Base-by-base conservation (phyloP, 2,329 filamentous ascomycete genomes). In the Didymosphaeria variabile region DNA sequence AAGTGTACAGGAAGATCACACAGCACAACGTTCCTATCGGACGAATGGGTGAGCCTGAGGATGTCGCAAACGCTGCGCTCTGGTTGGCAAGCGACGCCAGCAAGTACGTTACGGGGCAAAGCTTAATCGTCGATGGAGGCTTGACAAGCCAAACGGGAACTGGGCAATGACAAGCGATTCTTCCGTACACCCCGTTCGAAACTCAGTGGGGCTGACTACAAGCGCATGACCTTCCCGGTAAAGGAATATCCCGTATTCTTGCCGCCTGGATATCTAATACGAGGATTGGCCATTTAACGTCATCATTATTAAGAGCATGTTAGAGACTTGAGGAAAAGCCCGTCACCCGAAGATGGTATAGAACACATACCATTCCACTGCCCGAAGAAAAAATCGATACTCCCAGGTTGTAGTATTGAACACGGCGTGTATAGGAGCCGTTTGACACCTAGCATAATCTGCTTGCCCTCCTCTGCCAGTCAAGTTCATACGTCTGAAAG, bases 81-180 rank as follows among this genome's bases (percentile, higher is more conserved):
- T 79, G 76, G 55, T 63, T 79, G 13, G 71, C 62, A 0, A 70
- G 65, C 36, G 68, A 72, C 31, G 70, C 72, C 36, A 68, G 72
- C 2, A 59, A 62, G 10, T 77, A 76, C 60, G 70, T 78, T 6
- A 77, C 71, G 2, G 74, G 74, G 0, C 72, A 76, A 57, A 65
- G 72, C 45, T 50, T 79, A 3, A 68, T 78, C 5, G 71, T 79
- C n/a, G 77, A 78, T 68, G 76, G 77, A 21, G 74, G 72, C 0
- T 69, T 79, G 23, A 75, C 71, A 3, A 64, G 61, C 13, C 74
- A 70, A n/a, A 67, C 65, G 23, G 64, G 60, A 21, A 59, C 36
- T 19, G 38, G 51, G 36, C 51, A 44, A 17, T 31, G 15, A 44
- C 13, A 23, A 40, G 23, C 31, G 29, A n/a, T n/a, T n/a, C n/a